A percentile compares a stretch with the other conserved stretches of the same genome.
Evolutionary conservation across 306 rosid species (phyloP).

Genomic region (Hylodesmum podocarpum): DNA sequence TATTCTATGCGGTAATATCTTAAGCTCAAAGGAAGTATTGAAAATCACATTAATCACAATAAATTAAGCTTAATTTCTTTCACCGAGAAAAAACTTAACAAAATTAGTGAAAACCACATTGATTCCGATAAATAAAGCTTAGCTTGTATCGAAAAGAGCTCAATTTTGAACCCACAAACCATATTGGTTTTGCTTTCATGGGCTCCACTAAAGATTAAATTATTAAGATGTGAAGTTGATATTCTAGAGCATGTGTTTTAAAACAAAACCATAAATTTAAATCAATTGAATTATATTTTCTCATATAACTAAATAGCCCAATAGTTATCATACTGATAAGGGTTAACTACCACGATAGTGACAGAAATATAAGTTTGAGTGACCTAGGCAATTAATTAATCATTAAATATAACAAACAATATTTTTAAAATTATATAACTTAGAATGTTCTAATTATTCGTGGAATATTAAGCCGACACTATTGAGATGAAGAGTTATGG

Average conservation of each 20-base stretch:
- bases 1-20: not conserved
- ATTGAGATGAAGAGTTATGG: not conserved
- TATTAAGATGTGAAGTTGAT: not conserved
- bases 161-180: not conserved
- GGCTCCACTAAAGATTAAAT: conserved; percentile 13
- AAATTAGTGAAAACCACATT: not conserved
- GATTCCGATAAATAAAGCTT: not conserved
- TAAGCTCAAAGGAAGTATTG: not conserved
- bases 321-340: not conserved
- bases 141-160: not conserved
- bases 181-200: not conserved
- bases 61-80: not conserved
- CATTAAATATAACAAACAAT: not conserved
- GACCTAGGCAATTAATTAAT: not conserved
- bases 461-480: conserved; percentile 17
- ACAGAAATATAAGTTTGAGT: not conserved
- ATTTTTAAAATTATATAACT: not conserved
- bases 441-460: not conserved
- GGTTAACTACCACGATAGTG: conserved; percentile 19
- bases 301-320: not conserved
- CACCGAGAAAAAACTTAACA: not conserved
- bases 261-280: not conserved
- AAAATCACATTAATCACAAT: not conserved
- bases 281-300: not conserved
- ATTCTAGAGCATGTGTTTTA: not conserved